These are phyloP conservation scores for Vararia minispora DNA, from an alignment of 768 basidiomycete genomes.

Conservation along the genomic window DNA sequence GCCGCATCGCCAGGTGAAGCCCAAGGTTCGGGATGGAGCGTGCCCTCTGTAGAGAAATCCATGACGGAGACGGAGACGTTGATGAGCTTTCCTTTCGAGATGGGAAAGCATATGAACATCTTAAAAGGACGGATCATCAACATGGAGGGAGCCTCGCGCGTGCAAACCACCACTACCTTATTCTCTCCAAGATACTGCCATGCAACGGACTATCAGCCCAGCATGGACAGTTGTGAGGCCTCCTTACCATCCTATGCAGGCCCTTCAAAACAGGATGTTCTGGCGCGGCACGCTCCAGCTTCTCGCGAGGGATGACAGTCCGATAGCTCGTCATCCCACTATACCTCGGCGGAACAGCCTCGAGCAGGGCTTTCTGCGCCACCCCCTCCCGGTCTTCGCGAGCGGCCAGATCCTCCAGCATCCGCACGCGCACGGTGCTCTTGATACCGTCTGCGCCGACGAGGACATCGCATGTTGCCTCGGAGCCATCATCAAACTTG, in stretches of 20 bases:
- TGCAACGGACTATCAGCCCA: too few relatives aligned
- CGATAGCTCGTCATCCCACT: constrained; percentile 51
- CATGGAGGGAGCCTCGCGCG: constrained; percentile 9
- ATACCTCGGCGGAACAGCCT: constrained; percentile 40
- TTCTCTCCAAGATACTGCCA: constrained; percentile 46
- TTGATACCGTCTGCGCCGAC: constrained; percentile 17
- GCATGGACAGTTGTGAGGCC: too few relatives aligned
- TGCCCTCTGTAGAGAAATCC: constrained; percentile 8
- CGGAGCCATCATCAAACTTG: too few relatives aligned
- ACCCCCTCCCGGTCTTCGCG: neutral
- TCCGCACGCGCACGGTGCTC: constrained; percentile 9
- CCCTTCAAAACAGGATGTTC: constrained; percentile 35
- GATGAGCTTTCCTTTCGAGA: constrained; percentile 11
- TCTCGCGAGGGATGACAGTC: constrained; percentile 42
- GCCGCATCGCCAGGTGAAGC: constrained; percentile 10
- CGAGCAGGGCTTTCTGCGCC: constrained; percentile 16
- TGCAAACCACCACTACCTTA: constrained; percentile 27
- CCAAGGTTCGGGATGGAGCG: constrained; percentile 11
- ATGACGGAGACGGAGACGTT: constrained; percentile 12
- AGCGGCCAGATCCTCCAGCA: constrained; percentile 5
- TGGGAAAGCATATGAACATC: constrained; percentile 13
- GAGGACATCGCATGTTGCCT: too few relatives aligned
- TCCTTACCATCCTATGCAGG: too few relatives aligned
- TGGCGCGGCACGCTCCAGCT: constrained; percentile 29
- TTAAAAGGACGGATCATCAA: neutral